Evolutionary conservation across 1,139 yeast species (phyloP), one percentile per base, ranked within the genome.

Genomic region (Taphrina flavorubra): DNA sequence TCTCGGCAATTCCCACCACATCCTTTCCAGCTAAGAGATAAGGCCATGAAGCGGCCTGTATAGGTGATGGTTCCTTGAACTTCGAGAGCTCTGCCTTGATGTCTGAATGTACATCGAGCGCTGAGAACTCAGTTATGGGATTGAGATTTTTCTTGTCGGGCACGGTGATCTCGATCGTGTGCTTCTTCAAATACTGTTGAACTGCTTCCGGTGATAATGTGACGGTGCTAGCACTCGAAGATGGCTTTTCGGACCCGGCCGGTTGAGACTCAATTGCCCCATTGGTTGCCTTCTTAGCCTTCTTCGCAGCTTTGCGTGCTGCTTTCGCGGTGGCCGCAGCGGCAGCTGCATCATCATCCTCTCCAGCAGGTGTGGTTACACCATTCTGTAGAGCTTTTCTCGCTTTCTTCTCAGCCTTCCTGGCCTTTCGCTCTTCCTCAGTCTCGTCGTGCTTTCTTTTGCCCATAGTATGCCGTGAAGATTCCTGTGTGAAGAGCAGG

Each of bases 41-140:
- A 72, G 99, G 99, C 99, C 99, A 94, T 13, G 98, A 85, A 44
- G 87, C 92, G n/a, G 97, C 86, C 81, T 94, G 99, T 75, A 94
- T 94, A 44, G 99, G 98, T 4, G 98, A 92, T 69, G 99, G 99
- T 74, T 86, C 87, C 40, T 91, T 88, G 80, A 90, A 94, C 74
- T 86, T 85, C 51, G 85, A 78, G 63, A 92, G 82, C 63, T 84
- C 86, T 13, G 81, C 76, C 71, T 83, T 83, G 71, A 92, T 84
- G 69, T 83, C 81, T 1, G 84, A 73, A 71, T 86, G 84, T 67
- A 92, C 83, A 6, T 77, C 72, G 42, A 94, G 82, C 65, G 88
- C 86, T 59, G 83, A 82, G 74, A 94, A 92, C 2, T 87, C 79
- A 67, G 92, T 79, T 36, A 88, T 79, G n/a, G 98, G 98, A 72